Conservation (phyloP, 805 yeast genomes). For the Myxozyma kluyveri region DNA sequence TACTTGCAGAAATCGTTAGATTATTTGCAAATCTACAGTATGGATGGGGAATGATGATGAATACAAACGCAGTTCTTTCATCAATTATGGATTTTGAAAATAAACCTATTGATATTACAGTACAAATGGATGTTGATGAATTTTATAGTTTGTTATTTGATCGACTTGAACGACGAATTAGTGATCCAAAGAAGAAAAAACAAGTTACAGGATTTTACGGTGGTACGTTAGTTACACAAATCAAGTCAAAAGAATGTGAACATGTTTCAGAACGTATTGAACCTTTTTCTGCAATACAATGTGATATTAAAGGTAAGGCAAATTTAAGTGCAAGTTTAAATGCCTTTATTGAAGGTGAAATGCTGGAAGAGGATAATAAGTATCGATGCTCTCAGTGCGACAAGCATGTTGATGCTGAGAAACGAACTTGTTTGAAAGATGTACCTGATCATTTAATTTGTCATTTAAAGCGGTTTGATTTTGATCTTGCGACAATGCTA, state of each 20-base stretch:
- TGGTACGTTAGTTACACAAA: conserved; percentile 23
- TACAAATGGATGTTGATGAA: conserved; percentile 29
- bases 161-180: conserved; percentile 17
- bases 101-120: conserved; percentile 23
- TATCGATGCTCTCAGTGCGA: conserved; percentile 25
- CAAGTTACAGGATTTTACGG: conserved; percentile 15
- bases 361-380: conserved; percentile 28
- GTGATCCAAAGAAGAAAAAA: conserved; percentile 1
- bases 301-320: conserved; percentile 26
- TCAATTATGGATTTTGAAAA: conserved; percentile 24
- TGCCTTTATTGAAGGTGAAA: conserved; percentile 27
- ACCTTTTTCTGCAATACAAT: conserved; percentile 28
- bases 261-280: conserved; percentile 25
- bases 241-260: conserved; percentile 25
- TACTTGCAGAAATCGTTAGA: conserved; percentile 8
- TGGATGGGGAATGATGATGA: conserved; percentile 17
- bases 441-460: conserved; percentile 25
- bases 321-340: conserved; percentile 15
- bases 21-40: conserved; percentile 21
- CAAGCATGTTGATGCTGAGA: conserved; percentile 26
- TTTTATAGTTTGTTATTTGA: conserved; percentile 26
- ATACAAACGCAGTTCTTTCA: conserved; percentile 10
- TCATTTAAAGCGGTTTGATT: conserved; percentile 28
- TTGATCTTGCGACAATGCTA: conserved; percentile 28
- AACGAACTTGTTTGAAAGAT: conserved; percentile 20